phyloP scores from a whole-genome alignment of 345 rosid genomes.

The Nephelium lappaceum region DNA sequence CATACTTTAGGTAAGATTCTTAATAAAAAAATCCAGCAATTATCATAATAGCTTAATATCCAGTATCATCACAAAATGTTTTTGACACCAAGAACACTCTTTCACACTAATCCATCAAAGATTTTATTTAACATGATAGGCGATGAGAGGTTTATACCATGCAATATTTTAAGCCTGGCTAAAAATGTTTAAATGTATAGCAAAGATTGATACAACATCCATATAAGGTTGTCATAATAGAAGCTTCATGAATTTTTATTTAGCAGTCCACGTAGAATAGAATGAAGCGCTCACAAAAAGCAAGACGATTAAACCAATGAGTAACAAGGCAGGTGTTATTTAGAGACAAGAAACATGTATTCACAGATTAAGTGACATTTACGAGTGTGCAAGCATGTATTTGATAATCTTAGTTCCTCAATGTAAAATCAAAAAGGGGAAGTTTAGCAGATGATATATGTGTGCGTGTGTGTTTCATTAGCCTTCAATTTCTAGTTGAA shows the following conservation, averaged over 20 bases:
- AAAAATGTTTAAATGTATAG: background rate
- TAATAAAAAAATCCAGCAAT: background rate
- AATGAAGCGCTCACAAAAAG: background rate
- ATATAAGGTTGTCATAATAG: background rate
- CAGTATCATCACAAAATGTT: background rate
- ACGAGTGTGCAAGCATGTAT: background rate
- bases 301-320: background rate
- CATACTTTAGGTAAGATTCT: background rate
- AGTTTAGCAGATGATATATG: too few species aligned
- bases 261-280: background rate
- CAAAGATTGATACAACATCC: background rate
- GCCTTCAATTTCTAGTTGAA: background rate
- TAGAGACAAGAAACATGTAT: background rate
- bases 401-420: background rate
- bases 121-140: background rate
- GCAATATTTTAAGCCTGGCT: background rate
- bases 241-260: background rate
- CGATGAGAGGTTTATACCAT: background rate
- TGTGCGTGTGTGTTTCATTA: background rate
- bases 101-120: slow-evolving; percentile 2
- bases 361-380: background rate
- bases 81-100: background rate
- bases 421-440: background rate
- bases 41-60: background rate
- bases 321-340: background rate